Evolutionary conservation across 2,329 filamentous ascomycete species (phyloP).

Genomic region (Alternaria sp.): DNA sequence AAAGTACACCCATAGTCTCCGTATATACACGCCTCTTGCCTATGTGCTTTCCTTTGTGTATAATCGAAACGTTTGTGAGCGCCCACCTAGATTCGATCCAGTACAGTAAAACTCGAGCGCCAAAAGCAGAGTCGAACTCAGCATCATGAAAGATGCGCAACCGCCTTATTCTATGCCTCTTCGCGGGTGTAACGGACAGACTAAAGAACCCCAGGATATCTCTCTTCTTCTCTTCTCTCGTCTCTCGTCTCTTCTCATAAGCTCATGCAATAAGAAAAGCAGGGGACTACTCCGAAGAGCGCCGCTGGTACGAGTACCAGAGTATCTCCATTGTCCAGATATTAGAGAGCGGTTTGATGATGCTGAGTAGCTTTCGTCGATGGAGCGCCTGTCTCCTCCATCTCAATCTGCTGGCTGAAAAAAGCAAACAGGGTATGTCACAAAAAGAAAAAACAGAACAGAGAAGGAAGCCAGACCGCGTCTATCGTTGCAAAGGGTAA

Average conservation of each 20-base stretch:
- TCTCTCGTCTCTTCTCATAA: constrained; percentile 29
- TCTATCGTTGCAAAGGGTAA: constrained; percentile 35
- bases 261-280: constrained; percentile 29
- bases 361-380: constrained; percentile 27
- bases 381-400: constrained; percentile 53
- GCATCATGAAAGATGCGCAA: constrained; percentile 5
- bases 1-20: constrained; percentile 9
- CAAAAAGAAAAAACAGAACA: constrained; percentile 12
- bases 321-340: constrained; percentile 16
- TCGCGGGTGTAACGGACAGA: not conserved
- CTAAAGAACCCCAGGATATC: not conserved
- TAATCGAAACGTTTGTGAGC: not conserved
- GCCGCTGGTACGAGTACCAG: not conserved
- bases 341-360: constrained; percentile 37
- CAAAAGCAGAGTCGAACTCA: constrained; percentile 8
- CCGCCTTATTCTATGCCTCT: constrained; percentile 15
- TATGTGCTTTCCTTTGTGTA: constrained; percentile 7
- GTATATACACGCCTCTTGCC: constrained; percentile 19
- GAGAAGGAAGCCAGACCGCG: constrained; percentile 23
- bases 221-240: not conserved
- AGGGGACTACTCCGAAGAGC: constrained; percentile 4
- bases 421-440: constrained; percentile 30
- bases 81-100: constrained; percentile 1
- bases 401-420: constrained; percentile 26
- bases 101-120: not conserved